Conservation (phyloP, 805 yeast species). For the Lipomyces starkeyi region DNA sequence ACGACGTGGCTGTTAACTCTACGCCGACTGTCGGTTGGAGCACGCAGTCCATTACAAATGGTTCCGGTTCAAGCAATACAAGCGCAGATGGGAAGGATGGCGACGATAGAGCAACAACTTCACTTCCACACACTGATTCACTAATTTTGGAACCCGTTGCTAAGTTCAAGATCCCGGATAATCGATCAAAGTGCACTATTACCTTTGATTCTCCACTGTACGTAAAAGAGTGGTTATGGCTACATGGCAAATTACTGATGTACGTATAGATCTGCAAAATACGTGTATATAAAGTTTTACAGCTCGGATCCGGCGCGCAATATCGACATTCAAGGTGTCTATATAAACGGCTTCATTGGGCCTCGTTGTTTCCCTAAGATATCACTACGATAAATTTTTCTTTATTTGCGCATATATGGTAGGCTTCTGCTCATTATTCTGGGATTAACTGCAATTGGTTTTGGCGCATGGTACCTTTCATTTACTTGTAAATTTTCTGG, state of each 20-base stretch:
- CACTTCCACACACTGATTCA: conserved; percentile 30
- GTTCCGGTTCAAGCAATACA: background rate
- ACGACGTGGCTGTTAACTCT: background rate
- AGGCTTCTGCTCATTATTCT: background rate
- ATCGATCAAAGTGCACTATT: conserved; percentile 28
- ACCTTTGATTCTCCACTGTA: conserved; percentile 32
- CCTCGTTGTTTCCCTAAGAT: conserved; percentile 32
- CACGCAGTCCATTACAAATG: background rate
- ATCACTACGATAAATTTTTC: conserved; percentile 16
- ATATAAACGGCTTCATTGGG: conserved; percentile 44
- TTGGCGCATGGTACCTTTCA: background rate
- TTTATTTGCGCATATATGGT: background rate
- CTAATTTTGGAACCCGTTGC: conserved; percentile 31
- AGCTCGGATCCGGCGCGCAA: conserved; percentile 37
- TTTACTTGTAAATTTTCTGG: background rate
- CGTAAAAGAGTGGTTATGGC: background rate
- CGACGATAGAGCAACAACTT: conserved; percentile 4
- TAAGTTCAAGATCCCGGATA: conserved; percentile 32
- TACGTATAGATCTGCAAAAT: conserved; percentile 26
- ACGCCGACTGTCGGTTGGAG: background rate
- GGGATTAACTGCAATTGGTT: conserved; percentile 4
- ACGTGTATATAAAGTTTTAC: conserved; percentile 34
- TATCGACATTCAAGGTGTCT: conserved; percentile 45
- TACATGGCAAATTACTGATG: background rate
- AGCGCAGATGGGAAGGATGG: background rate